Conservation (phyloP, 1,139 yeast species). For the Hansenula sp. region DNA sequence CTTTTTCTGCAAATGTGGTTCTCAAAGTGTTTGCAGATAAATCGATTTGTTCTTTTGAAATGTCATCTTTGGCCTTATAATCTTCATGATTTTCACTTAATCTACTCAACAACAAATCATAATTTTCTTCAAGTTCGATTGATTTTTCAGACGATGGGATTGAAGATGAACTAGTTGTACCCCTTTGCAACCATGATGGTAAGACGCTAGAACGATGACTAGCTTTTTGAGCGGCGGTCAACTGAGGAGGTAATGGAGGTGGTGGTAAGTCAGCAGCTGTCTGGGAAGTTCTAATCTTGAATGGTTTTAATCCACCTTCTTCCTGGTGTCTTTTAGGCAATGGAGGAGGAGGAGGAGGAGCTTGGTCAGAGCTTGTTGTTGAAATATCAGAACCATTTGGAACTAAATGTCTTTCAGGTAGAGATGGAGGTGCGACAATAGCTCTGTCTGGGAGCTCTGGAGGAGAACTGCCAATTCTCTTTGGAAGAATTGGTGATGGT, state of each 20-base stretch:
- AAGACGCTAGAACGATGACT: conserved; percentile 13
- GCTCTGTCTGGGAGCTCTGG: conserved; percentile 10
- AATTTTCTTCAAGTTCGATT: conserved; percentile 29
- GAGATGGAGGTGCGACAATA: conserved; percentile 26
- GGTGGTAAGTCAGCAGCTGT: conserved; percentile 16
- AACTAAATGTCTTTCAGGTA: conserved; percentile 6
- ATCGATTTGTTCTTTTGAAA: conserved; percentile 44
- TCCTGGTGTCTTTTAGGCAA: conserved; percentile 7
- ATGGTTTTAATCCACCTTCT: conserved; percentile 4
- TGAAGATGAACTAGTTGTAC: conserved; percentile 6
- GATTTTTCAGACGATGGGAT: conserved; percentile 13
- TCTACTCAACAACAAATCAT: conserved; percentile 39
- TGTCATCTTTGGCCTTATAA: conserved; percentile 27
- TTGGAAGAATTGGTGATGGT: conserved; percentile 10
- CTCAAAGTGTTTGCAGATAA: conserved; percentile 61
- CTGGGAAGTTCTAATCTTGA: conserved; percentile 7
- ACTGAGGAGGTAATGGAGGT: conserved; percentile 25
- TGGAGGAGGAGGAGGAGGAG: conserved; percentile 9
- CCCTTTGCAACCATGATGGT: conserved; percentile 19
- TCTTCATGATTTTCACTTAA: conserved; percentile 34
- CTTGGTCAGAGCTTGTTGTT: conserved; percentile 3
- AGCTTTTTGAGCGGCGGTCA: conserved; percentile 17
- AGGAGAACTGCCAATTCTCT: conserved; percentile 7
- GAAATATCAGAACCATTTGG: conserved; percentile 3
- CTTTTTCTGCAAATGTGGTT: conserved; percentile 19